Evolutionary conservation across 768 basidiomycete species (phyloP).

Genomic region (Phaffia australis): DNA sequence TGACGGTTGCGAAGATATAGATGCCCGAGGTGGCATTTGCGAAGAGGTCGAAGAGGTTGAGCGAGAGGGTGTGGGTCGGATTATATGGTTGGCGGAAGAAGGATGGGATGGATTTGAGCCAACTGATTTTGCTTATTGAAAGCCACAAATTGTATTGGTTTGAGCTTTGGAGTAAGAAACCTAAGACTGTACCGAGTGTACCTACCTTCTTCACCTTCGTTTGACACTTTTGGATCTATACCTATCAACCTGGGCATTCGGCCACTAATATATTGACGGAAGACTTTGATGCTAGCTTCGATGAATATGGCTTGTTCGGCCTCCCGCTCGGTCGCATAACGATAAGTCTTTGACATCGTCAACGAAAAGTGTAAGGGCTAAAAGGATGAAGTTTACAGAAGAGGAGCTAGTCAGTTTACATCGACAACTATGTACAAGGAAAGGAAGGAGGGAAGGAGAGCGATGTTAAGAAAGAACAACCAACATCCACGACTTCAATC

Average conservation of each 20-base stretch:
- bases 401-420: too few relatives aligned
- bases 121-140: too few relatives aligned
- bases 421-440: not conserved
- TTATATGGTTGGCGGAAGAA: slow-evolving; percentile 5
- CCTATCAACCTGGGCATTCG: slow-evolving; percentile 34
- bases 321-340: slow-evolving; percentile 71
- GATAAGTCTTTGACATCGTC: slow-evolving; percentile 78
- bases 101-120: not conserved
- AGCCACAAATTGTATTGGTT: too few relatives aligned
- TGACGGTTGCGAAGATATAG: too few relatives aligned
- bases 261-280: slow-evolving; percentile 35
- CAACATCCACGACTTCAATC: slow-evolving; percentile 63
- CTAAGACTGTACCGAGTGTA: too few relatives aligned
- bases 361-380: slow-evolving; percentile 51
- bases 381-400: not conserved
- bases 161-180: too few relatives aligned
- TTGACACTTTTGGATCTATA: not conserved
- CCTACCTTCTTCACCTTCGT: not conserved
- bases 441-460: not conserved
- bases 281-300: slow-evolving; percentile 49
- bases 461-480: slow-evolving; percentile 20
- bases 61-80: slow-evolving; percentile 24
- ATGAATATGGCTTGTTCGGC: slow-evolving; percentile 66
- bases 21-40: slow-evolving; percentile 17
- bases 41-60: slow-evolving; percentile 27